Base-by-base conservation (phyloP, 352 stramenopile genomes). In the Phytophthora niederhauseri region DNA sequence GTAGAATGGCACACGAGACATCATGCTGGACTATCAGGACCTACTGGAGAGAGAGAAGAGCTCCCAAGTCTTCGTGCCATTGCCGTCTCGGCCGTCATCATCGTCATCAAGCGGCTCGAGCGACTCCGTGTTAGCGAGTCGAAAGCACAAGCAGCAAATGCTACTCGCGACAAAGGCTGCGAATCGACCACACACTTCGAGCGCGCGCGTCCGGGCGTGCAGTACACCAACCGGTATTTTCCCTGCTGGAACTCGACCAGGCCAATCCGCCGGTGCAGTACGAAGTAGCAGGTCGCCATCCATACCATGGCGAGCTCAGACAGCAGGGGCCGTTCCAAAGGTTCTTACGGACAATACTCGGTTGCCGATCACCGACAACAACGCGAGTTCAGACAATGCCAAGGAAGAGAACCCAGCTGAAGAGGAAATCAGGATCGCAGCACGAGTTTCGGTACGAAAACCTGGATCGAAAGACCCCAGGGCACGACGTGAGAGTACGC, bases 11-110 rank as follows among this genome's bases (percentile, higher is more conserved):
- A 87, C 85, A 5, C 73, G 85, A 1, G 71, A 89, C 28, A 85
- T 92, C 55, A 78, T 92, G 60, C 70, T 92, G 20, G 81, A 91
- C 58, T 92, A 94, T 54, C 78, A 85, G 22, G 71, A 81, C 24
- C 57, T 91, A 7, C 69, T 90, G 0, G 75, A 89, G 50, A 76
- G 75, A 64, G 75, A 84, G 57, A 72, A 80, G 22, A 71, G n/a
- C 17, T 64, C 56, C 22, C 70, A 73, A 19, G 45, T 71, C 8
- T 65, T 63, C 17, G 53, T 34, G 46, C 56, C 50, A 4, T 30
- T 72, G 19, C 68, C 77, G 15, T 80, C 67, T 46, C 70, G 80
- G 1, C 76, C 80, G 31, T 72, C 74, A 12, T 84, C 81, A 9
- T 75, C 73, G 0, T 50, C 59, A 2, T 66, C 78, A 20, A 66